Evolutionary conservation across 306 rosid species (phyloP).

Genomic region (Trifolium repens): DNA sequence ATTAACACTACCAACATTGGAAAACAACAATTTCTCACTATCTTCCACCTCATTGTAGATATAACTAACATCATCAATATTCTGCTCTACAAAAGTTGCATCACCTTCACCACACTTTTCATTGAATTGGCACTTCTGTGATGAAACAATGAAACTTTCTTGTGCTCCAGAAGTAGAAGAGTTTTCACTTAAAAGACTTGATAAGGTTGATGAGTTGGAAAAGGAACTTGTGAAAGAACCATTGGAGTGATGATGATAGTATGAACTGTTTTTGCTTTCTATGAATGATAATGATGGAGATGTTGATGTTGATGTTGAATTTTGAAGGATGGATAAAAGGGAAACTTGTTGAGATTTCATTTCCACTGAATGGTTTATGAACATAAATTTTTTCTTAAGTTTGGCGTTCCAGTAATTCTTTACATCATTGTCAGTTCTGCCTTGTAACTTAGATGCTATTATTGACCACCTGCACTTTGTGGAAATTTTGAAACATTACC

Average conservation of each 20-base stretch:
- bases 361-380: conserved; percentile 44
- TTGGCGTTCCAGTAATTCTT: conserved; percentile 98
- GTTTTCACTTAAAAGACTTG: conserved; percentile 49
- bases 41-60: conserved; percentile 48
- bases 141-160: conserved; percentile 50
- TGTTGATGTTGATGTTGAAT: conserved; percentile 39
- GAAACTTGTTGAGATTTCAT: conserved; percentile 45
- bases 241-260: conserved; percentile 24
- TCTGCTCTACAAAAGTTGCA: conserved; percentile 32
- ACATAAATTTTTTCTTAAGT: conserved; percentile 78
- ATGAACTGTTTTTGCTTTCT: conserved; percentile 41
- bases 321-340: conserved; percentile 49
- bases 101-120: background rate
- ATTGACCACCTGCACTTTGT: conserved; percentile 79
- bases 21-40: conserved; percentile 43
- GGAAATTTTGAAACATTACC: conserved; percentile 20
- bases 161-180: conserved; percentile 51
- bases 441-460: conserved; percentile 85
- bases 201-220: conserved; percentile 42
- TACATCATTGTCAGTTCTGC: conserved; percentile 91
- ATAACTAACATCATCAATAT: conserved; percentile 36
- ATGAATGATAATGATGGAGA: conserved; percentile 47
- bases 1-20: conserved; percentile 41
- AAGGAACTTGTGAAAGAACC: conserved; percentile 46
- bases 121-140: conserved; percentile 43